Conservation (phyloP, 495 filamentous ascomycete species). For the Darksidea phi region DNA sequence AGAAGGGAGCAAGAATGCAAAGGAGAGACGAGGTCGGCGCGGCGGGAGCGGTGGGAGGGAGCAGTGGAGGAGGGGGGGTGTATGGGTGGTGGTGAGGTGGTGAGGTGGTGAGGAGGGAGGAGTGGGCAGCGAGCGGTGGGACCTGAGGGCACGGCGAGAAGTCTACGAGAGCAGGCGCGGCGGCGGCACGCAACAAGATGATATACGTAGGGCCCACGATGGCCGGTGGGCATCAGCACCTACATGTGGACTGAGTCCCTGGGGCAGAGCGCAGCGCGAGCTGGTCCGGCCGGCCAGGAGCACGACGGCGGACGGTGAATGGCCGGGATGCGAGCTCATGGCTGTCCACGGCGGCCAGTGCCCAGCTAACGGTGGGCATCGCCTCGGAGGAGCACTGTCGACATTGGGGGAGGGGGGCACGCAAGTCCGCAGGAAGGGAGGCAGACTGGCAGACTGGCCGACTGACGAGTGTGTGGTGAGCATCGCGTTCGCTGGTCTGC, state of each 20-base stretch:
- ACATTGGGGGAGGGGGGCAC: conserved; percentile 7
- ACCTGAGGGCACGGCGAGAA: neutral
- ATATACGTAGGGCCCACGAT: conserved; percentile 27
- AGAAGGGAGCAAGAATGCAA: conserved; percentile 14
- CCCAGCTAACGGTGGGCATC: conserved; percentile 21
- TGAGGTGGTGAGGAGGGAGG: no score
- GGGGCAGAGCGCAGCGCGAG: conserved; percentile 14
- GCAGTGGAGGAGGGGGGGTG: neutral
- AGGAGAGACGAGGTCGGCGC: conserved; percentile 11
- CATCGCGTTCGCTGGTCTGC: conserved; percentile 5
- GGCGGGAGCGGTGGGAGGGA: neutral
- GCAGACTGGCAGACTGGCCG: conserved; percentile 13
- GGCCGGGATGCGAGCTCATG: neutral
- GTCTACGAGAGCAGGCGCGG: conserved; percentile 6
- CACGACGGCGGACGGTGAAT: conserved; percentile 8
- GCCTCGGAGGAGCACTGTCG: conserved; percentile 4
- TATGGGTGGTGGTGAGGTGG: neutral
- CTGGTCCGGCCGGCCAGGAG: conserved; percentile 3
- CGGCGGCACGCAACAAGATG: conserved; percentile 10
- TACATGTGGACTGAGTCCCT: neutral
- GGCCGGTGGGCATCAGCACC: conserved; percentile 28
- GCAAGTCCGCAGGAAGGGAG: conserved; percentile 21
- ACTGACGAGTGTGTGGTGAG: conserved; percentile 24
- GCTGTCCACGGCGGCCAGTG: conserved; percentile 15
- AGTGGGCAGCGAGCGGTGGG: neutral